Percentiles rank a stretch among this genome's conserved stretches.
These are phyloP conservation scores for Diaporthe humulicola DNA, from an alignment of 2,329 filamentous ascomycete species.

Conservation along the genomic window DNA sequence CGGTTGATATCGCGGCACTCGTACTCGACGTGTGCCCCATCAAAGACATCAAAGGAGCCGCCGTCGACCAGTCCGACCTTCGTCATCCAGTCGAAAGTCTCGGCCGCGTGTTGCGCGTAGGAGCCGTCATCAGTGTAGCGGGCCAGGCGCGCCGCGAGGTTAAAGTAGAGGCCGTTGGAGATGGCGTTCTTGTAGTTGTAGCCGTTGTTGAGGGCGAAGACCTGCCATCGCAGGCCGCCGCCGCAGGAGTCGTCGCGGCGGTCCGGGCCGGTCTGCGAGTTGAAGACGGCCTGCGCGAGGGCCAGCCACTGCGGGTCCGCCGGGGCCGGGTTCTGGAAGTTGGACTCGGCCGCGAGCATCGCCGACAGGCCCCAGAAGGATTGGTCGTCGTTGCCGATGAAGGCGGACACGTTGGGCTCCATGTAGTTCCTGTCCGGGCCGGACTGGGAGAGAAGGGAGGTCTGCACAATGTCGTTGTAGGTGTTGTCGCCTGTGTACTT, in stretches of 20 bases:
- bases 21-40: constrained; percentile 64
- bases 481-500: constrained; percentile 73
- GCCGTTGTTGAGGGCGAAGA: constrained; percentile 84
- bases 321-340: constrained; percentile 71
- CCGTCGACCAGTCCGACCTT: constrained; percentile 63
- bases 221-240: constrained; percentile 87
- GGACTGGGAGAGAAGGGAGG: constrained; percentile 75
- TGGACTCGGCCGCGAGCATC: constrained; percentile 78
- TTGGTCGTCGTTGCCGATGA: constrained; percentile 81
- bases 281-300: constrained; percentile 84
- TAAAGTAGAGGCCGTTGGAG: constrained; percentile 64
- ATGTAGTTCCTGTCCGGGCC: constrained; percentile 82
- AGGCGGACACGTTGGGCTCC: constrained; percentile 78
- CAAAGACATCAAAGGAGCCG: constrained; percentile 68
- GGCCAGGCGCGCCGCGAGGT: constrained; percentile 69
- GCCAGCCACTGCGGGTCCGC: constrained; percentile 76
- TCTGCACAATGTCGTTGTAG: constrained; percentile 71
- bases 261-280: constrained; percentile 80
- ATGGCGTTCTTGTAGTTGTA: constrained; percentile 60
- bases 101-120: constrained; percentile 68
- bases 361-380: constrained; percentile 80
- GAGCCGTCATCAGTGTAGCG: constrained; percentile 70
- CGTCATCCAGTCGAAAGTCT: constrained; percentile 69
- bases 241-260: constrained; percentile 74
- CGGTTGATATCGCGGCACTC: constrained; percentile 68